Evolutionary conservation across 331 rosid genomes (phyloP).

Genomic region (Quercus tomentella): DNA sequence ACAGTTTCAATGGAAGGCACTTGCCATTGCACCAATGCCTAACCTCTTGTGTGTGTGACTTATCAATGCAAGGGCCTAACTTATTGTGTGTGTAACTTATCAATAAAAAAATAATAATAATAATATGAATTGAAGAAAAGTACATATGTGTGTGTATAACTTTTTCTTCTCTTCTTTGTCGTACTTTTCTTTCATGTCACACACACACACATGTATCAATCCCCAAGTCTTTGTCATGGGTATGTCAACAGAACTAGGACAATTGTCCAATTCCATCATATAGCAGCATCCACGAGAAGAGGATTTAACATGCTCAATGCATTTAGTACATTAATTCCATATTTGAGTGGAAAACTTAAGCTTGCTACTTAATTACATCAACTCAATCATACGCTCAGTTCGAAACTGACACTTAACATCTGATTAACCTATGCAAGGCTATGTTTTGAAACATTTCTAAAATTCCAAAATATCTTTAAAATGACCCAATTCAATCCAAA

Average conservation of each 20-base stretch:
- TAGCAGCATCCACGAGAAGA: not conserved
- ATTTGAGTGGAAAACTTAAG: not conserved
- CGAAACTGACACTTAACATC: not conserved
- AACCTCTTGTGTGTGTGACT: too few relatives aligned
- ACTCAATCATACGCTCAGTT: not conserved
- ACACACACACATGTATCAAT: too few relatives aligned
- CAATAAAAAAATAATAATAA: too few relatives aligned
- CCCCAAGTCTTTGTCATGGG: not conserved
- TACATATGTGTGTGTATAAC: too few relatives aligned
- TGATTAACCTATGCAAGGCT: not conserved
- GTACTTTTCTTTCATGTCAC: too few relatives aligned
- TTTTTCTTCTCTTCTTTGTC: too few relatives aligned
- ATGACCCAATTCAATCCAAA: slow-evolving; percentile 4
- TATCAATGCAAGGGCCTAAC: too few relatives aligned
- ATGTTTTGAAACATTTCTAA: not conserved
- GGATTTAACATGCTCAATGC: not conserved
- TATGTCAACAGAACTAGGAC: not conserved
- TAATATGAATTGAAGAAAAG: too few relatives aligned
- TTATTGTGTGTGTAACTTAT: too few relatives aligned
- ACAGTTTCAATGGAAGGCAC: too few relatives aligned
- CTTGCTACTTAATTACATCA: not conserved
- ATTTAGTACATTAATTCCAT: not conserved
- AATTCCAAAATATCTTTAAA: not conserved
- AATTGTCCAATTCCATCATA: not conserved
- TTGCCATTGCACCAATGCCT: too few relatives aligned